Evolutionary conservation across 257 asterid genomes (phyloP).

Genomic region (Solanum chilense): DNA sequence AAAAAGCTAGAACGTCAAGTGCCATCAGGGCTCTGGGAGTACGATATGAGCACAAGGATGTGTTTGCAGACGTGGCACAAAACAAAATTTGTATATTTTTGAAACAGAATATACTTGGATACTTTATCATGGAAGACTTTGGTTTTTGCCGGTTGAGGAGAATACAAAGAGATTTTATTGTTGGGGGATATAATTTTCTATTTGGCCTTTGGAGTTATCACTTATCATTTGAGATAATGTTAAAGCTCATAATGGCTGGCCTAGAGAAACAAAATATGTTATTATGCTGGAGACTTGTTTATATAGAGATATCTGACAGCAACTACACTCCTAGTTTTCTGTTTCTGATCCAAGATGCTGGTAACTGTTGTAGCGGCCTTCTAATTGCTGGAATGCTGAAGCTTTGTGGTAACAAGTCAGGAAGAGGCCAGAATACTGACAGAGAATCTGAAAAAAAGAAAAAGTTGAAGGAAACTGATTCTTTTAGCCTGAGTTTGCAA

Average conservation of each 20-base stretch:
- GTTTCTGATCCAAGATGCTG: slow-evolving; percentile 1
- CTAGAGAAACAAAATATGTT: not conserved
- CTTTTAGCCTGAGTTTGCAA: slow-evolving; percentile 21
- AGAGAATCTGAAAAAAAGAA: not conserved
- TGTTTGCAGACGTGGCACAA: slow-evolving; percentile 55
- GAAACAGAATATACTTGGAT: not conserved
- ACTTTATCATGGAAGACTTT: slow-evolving; percentile 10
- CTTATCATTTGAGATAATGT: slow-evolving; percentile 12
- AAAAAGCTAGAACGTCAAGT: slow-evolving; percentile 78
- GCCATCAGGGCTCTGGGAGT: slow-evolving; percentile 75
- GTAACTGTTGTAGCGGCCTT: not conserved
- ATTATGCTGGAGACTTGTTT: not conserved
- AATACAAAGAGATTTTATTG: slow-evolving; percentile 5
- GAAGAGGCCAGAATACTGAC: not conserved
- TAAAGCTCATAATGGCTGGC: slow-evolving; percentile 9
- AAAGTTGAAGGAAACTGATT: slow-evolving; percentile 4
- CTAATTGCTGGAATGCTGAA: slow-evolving; percentile 24
- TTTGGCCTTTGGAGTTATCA: slow-evolving; percentile 28
- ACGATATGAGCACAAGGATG: slow-evolving; percentile 67
- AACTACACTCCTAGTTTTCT: not conserved
- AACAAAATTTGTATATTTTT: slow-evolving; percentile 33
- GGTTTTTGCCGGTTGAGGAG: slow-evolving; percentile 33
- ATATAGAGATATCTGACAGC: not conserved
- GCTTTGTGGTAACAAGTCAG: slow-evolving; percentile 14
- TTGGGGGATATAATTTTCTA: not conserved